These are phyloP conservation scores for Cyclotella kingstonii DNA, from an alignment of 108 stramenopile genomes.

Conservation along the genomic window DNA sequence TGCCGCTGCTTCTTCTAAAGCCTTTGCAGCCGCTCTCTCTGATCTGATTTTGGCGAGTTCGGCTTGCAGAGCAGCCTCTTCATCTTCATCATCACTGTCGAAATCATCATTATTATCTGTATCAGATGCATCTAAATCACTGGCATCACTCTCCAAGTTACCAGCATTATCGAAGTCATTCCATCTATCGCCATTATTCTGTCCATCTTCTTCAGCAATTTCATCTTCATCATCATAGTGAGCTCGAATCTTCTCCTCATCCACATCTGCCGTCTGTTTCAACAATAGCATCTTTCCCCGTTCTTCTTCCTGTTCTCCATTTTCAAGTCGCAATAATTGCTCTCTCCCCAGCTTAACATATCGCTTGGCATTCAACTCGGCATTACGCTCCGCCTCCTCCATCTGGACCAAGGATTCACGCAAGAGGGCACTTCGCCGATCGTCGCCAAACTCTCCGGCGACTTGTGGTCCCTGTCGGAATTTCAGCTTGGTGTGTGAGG, in stretches of 20 bases:
- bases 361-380: constrained; percentile 41
- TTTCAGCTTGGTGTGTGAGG: constrained; percentile 88
- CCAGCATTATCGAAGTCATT: constrained; percentile 42
- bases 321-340: constrained; percentile 27
- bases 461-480: constrained; percentile 62
- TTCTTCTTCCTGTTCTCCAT: constrained; percentile 58
- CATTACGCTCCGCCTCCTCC: constrained; percentile 70
- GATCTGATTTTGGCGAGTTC: constrained; percentile 90
- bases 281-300: constrained; percentile 63
- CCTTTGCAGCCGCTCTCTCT: constrained; percentile 81
- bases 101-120: constrained; percentile 55
- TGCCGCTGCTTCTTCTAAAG: constrained; percentile 75
- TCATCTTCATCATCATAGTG: constrained; percentile 62
- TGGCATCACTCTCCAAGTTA: constrained; percentile 38
- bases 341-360: constrained; percentile 38
- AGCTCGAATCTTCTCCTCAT: constrained; percentile 59
- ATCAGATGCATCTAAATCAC: constrained; percentile 65
- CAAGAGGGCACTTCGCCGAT: constrained; percentile 49
- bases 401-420: constrained; percentile 75
- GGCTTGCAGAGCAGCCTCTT: constrained; percentile 87
- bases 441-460: constrained; percentile 28
- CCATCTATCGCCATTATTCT: constrained; percentile 52
- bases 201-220: constrained; percentile 37
- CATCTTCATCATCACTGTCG: constrained; percentile 89
- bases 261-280: constrained; percentile 80